phyloP scores from a whole-genome alignment of 2,329 filamentous ascomycete species.

The Beauveria pseudobassiana region DNA sequence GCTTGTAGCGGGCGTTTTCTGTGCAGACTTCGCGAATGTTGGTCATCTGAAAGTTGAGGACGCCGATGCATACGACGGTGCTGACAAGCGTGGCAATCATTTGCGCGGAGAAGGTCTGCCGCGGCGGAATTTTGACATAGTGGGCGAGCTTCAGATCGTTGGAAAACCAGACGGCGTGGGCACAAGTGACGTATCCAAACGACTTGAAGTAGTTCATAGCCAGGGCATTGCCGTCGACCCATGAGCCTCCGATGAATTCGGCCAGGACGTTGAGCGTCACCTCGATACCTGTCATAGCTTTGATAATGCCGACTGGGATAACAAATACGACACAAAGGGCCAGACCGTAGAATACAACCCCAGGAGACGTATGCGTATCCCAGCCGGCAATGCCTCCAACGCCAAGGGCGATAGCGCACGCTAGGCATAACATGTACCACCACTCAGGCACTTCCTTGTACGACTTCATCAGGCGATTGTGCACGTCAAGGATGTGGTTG shows the following conservation, averaged over 20 bases:
- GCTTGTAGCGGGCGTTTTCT: conserved; percentile 36
- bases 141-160: conserved; percentile 42
- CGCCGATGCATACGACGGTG: conserved; percentile 42
- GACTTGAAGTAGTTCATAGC: conserved; percentile 50
- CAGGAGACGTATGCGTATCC: conserved; percentile 43
- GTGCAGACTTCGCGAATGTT: conserved; percentile 43
- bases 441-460: conserved; percentile 45
- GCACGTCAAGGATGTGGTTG: conserved; percentile 35
- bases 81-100: conserved; percentile 49
- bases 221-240: conserved; percentile 41
- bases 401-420: conserved; percentile 37
- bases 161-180: conserved; percentile 44
- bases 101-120: conserved; percentile 51
- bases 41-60: conserved; percentile 42
- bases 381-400: conserved; percentile 39
- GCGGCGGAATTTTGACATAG: conserved; percentile 55
- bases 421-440: conserved; percentile 42
- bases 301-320: conserved; percentile 44
- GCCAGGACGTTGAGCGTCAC: conserved; percentile 46
- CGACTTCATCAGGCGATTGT: conserved; percentile 39
- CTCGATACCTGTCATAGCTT: conserved; percentile 45
- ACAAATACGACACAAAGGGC: conserved; percentile 43
- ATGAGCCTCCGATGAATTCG: conserved; percentile 46
- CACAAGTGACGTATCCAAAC: conserved; percentile 42
- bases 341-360: conserved; percentile 44